Percentiles rank a stretch among this genome's conserved stretches.
phyloP scores from a whole-genome alignment of 2,329 filamentous ascomycete genomes.

The Byssochlamys sp. region DNA sequence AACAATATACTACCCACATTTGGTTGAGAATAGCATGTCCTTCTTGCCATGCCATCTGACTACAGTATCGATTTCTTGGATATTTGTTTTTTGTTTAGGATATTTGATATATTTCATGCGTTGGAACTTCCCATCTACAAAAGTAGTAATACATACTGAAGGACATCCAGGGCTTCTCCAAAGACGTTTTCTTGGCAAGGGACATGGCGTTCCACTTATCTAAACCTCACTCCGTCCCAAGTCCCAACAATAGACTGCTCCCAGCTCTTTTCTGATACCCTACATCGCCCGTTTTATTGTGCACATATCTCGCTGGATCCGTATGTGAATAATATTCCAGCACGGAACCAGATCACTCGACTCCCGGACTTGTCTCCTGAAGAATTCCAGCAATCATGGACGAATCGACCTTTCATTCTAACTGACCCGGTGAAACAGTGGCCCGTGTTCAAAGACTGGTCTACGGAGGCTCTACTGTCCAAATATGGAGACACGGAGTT shows the following conservation, averaged over 20 bases:
- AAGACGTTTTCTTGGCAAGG: constrained; percentile 59
- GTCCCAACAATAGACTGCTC: constrained; percentile 59
- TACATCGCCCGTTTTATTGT: constrained; percentile 85
- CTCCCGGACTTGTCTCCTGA: constrained; percentile 58
- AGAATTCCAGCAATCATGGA: constrained; percentile 69
- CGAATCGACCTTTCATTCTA: constrained; percentile 73
- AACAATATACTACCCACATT: not conserved
- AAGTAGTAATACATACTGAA: constrained; percentile 10
- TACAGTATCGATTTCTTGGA: not conserved
- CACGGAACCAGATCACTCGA: constrained; percentile 61
- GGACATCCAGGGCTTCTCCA: constrained; percentile 17
- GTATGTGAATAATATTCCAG: constrained; percentile 63
- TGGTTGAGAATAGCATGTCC: not conserved
- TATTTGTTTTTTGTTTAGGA: not conserved
- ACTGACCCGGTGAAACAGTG: constrained; percentile 71
- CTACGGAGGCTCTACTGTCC: constrained; percentile 54
- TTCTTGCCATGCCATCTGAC: not conserved
- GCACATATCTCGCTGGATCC: constrained; percentile 60
- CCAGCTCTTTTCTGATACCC: constrained; percentile 76
- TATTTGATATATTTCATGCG: not conserved
- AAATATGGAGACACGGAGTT: constrained; percentile 61
- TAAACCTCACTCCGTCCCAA: constrained; percentile 48
- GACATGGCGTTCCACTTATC: constrained; percentile 72
- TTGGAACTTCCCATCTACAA: not conserved
- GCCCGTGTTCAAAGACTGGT: constrained; percentile 70